phyloP scores from a whole-genome alignment of 176 grass and related monocot species.

The Triticum urartu region DNA sequence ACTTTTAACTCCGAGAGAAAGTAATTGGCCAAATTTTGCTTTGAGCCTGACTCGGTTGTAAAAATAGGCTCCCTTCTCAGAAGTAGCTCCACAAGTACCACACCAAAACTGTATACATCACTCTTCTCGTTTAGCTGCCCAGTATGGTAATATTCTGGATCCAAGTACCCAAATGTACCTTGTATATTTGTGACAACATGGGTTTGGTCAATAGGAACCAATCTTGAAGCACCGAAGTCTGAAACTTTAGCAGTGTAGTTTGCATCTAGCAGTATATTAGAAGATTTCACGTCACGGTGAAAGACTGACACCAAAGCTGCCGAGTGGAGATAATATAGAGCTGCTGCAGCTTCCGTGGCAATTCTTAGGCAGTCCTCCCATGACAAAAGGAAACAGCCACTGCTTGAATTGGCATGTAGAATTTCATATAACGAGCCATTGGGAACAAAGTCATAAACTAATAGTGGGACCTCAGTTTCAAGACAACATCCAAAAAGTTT shows the following conservation, averaged over 20 bases:
- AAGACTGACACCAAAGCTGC: no score
- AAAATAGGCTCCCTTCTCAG: neutral
- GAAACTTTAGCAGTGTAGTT: neutral
- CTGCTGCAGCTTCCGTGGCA: no score
- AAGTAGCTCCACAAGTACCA: neutral
- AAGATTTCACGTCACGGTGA: neutral
- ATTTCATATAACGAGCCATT: no score
- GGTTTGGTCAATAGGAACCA: neutral
- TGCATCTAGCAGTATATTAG: neutral
- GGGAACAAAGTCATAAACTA: no score
- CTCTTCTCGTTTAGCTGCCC: neutral
- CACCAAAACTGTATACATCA: neutral
- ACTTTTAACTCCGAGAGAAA: neutral
- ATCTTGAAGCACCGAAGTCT: neutral
- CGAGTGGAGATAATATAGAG: no score
- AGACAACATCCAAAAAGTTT: no score
- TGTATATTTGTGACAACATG: neutral
- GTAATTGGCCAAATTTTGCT: neutral
- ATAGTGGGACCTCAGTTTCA: no score
- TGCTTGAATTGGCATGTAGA: no score
- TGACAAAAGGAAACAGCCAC: no score
- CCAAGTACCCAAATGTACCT: neutral
- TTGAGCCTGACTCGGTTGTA: neutral
- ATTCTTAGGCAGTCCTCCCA: no score
- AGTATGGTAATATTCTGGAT: neutral